These are phyloP conservation scores for Penicillium glabrum DNA, from an alignment of 2,329 filamentous ascomycete genomes.

Conservation along the genomic window DNA sequence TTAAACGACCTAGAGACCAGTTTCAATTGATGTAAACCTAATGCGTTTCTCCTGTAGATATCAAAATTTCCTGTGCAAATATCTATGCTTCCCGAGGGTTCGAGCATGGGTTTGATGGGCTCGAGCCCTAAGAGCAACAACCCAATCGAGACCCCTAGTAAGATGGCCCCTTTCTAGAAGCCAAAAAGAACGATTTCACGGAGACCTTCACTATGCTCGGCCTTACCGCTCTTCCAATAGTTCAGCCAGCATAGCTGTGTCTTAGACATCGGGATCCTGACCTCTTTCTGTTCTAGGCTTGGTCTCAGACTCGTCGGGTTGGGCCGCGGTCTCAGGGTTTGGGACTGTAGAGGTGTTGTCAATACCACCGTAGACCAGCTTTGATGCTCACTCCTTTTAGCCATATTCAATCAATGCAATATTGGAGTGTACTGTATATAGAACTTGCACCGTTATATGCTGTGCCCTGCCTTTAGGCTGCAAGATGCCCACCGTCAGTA, in stretches of 20 bases:
- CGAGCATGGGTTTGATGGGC: neutral
- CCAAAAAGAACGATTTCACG: neutral
- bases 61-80: neutral
- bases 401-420: neutral
- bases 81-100: neutral
- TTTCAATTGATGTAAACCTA: neutral
- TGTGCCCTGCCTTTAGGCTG: neutral
- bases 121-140: constrained; percentile 15
- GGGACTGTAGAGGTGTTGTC: neutral
- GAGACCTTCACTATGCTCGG: constrained; percentile 9
- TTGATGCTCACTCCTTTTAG: neutral
- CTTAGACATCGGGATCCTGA: constrained; percentile 22
- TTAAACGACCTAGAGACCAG: neutral
- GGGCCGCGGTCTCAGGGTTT: constrained; percentile 1
- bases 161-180: constrained; percentile 18
- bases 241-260: constrained; percentile 8
- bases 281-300: constrained; percentile 8
- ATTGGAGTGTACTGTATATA: neutral
- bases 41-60: neutral
- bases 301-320: constrained; percentile 3
- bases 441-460: constrained; percentile 11
- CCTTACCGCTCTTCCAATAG: constrained; percentile 22
- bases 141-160: constrained; percentile 14
- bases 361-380: neutral
- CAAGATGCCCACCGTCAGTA: constrained; percentile 3